Conservation (phyloP, 208 protist species). For the Ichthyophonus hoferi region DNA sequence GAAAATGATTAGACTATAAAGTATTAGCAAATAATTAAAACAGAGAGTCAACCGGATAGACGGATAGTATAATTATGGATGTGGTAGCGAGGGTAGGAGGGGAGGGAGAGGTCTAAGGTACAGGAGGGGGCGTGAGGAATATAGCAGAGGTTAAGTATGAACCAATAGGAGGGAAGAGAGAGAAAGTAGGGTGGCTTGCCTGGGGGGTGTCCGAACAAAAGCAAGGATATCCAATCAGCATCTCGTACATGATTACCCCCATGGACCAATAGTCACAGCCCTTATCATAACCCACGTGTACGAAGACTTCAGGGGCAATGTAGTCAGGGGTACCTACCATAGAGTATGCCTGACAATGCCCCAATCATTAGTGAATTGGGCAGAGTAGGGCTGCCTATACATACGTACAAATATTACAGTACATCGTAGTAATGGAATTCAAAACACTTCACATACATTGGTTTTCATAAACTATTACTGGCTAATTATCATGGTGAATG, state of each 20-base stretch:
- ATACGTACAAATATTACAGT: too few species aligned
- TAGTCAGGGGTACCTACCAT: constrained; percentile 55
- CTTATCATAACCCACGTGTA: constrained; percentile 40
- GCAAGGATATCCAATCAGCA: constrained; percentile 50
- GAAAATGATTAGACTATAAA: too few species aligned
- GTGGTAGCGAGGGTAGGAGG: background rate
- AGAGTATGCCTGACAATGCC: constrained; percentile 48
- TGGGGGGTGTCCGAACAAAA: constrained; percentile 45
- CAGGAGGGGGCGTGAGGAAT: background rate
- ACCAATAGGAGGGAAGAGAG: too few species aligned
- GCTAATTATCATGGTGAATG: too few species aligned
- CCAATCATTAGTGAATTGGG: too few species aligned
- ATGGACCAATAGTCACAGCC: constrained; percentile 50
- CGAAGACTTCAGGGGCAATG: constrained; percentile 49
- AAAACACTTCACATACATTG: too few species aligned
- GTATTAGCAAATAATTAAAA: too few species aligned
- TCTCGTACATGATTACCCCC: constrained; percentile 56
- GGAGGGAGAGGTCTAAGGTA: background rate
- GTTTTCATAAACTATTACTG: too few species aligned
- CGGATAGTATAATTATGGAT: too few species aligned
- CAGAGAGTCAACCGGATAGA: too few species aligned
- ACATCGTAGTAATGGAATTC: too few species aligned
- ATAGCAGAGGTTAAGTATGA: background rate
- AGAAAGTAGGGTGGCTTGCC: constrained; percentile 16
- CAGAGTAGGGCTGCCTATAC: too few species aligned